phyloP scores from a whole-genome alignment of 768 basidiomycete genomes.

The Kwoniella sp. region DNA sequence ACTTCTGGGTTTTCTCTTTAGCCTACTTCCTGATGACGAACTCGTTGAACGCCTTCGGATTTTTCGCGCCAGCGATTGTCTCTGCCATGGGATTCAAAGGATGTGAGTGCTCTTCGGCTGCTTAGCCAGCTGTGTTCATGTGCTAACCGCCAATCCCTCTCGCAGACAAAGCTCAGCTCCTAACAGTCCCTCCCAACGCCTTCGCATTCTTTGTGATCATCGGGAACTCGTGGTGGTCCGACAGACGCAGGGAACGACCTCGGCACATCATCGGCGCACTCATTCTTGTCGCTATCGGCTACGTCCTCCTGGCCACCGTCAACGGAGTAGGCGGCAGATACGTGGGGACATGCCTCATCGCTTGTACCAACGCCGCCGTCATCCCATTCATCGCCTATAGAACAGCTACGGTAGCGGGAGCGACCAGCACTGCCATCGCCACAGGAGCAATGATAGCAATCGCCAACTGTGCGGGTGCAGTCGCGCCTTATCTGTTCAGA shows the following conservation, averaged over 20 bases:
- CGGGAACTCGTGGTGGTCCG: conserved; percentile 45
- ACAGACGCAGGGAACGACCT: conserved; percentile 36
- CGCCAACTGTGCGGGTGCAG: conserved; percentile 43
- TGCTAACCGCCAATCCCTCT: conserved; percentile 8
- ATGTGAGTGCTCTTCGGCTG: conserved; percentile 21
- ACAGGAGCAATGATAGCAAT: conserved; percentile 43
- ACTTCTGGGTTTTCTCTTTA: conserved; percentile 31
- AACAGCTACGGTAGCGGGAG: conserved; percentile 44
- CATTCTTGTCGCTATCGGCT: conserved; percentile 39
- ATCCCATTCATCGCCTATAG: conserved; percentile 47
- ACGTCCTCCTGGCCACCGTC: conserved; percentile 43
- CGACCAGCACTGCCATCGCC: conserved; percentile 47
- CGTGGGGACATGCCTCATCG: conserved; percentile 45
- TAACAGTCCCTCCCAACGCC: conserved; percentile 39
- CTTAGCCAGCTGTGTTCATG: neutral
- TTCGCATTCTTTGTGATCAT: conserved; percentile 45
- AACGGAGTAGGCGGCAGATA: conserved; percentile 39
- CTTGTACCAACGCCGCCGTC: conserved; percentile 50
- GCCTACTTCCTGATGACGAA: conserved; percentile 14
- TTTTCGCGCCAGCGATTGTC: conserved; percentile 30
- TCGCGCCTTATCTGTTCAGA: conserved; percentile 46
- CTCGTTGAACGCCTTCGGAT: conserved; percentile 29
- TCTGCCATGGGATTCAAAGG: conserved; percentile 38
- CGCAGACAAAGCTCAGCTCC: conserved; percentile 28
- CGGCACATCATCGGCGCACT: conserved; percentile 44